Evolutionary conservation across 129 eudicot genomes (phyloP).

Genomic region (Centaurea solstitialis): DNA sequence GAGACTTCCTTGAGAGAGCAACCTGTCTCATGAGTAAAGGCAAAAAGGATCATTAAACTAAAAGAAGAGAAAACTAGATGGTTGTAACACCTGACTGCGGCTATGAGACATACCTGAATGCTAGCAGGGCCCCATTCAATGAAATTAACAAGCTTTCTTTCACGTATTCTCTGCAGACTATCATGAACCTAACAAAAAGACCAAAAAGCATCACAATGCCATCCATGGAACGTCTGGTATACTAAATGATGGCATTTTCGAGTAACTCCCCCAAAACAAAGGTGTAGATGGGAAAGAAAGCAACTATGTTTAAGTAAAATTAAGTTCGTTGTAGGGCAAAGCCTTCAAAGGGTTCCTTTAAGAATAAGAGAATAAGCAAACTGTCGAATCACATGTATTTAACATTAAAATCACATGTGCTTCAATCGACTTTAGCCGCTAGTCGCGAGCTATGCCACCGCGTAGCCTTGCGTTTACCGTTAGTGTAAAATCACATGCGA

Average conservation of each 20-base stretch:
- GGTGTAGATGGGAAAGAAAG: not conserved
- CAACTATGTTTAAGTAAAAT: not conserved
- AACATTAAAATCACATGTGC: too few species aligned
- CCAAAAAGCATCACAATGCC: slow-evolving; percentile 25
- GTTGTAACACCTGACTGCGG: not conserved
- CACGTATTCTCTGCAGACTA: slow-evolving; percentile 92
- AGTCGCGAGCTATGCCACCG: too few species aligned
- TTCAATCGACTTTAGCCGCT: too few species aligned
- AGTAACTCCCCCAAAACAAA: not conserved
- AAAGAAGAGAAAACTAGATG: not conserved
- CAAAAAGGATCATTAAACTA: not conserved
- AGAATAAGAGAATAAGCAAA: too few species aligned
- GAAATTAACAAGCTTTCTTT: slow-evolving; percentile 96
- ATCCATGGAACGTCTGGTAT: not conserved
- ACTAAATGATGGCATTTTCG: not conserved
- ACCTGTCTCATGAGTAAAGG: slow-evolving; percentile 51
- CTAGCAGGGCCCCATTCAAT: slow-evolving; percentile 99
- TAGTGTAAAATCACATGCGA: too few species aligned
- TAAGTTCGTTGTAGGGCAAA: not conserved
- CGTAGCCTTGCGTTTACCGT: too few species aligned
- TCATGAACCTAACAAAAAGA: slow-evolving; percentile 75
- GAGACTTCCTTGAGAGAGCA: slow-evolving; percentile 97
- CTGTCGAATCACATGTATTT: too few species aligned
- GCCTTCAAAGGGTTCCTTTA: not conserved
- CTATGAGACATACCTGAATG: slow-evolving; percentile 60